Evolutionary conservation across 352 stramenopile genomes (phyloP).

Genomic region (Phytopythium boreale): DNA sequence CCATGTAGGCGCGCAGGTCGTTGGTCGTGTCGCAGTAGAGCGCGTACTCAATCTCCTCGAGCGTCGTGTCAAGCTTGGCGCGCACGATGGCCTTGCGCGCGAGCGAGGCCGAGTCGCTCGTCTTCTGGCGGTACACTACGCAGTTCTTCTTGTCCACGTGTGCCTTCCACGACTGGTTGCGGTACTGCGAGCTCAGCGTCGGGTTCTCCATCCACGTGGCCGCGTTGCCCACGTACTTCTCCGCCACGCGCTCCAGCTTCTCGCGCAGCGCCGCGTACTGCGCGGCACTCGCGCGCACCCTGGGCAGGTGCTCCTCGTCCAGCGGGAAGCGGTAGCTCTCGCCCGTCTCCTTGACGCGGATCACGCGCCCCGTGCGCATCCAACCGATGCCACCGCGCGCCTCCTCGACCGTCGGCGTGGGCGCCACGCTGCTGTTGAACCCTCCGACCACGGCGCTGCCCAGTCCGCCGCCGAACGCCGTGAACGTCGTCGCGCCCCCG

Average conservation of each 20-base stretch:
- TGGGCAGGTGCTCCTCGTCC: slow-evolving; percentile 54
- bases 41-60: slow-evolving; percentile 73
- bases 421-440: slow-evolving; percentile 8
- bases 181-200: slow-evolving; percentile 44
- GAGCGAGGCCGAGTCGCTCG: slow-evolving; percentile 38
- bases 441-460: slow-evolving; percentile 14
- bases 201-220: slow-evolving; percentile 75
- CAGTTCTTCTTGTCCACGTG: slow-evolving; percentile 72
- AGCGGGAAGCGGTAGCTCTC: slow-evolving; percentile 72
- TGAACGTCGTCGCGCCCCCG: slow-evolving; percentile 3
- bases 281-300: slow-evolving; percentile 26
- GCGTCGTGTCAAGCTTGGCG: slow-evolving; percentile 60
- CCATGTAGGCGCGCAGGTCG: slow-evolving; percentile 54
- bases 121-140: slow-evolving; percentile 60
- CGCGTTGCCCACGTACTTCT: slow-evolving; percentile 34
- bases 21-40: slow-evolving; percentile 58
- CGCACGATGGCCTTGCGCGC: slow-evolving; percentile 51
- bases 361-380: slow-evolving; percentile 68
- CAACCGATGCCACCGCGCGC: slow-evolving; percentile 42
- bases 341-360: slow-evolving; percentile 69
- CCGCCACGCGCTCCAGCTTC: slow-evolving; percentile 31
- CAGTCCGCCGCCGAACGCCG: not conserved
- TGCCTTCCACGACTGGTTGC: slow-evolving; percentile 62
- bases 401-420: slow-evolving; percentile 19
- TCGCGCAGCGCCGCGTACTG: slow-evolving; percentile 29